Conservation (phyloP, 768 basidiomycete genomes). For the Lactarius evosmus region DNA sequence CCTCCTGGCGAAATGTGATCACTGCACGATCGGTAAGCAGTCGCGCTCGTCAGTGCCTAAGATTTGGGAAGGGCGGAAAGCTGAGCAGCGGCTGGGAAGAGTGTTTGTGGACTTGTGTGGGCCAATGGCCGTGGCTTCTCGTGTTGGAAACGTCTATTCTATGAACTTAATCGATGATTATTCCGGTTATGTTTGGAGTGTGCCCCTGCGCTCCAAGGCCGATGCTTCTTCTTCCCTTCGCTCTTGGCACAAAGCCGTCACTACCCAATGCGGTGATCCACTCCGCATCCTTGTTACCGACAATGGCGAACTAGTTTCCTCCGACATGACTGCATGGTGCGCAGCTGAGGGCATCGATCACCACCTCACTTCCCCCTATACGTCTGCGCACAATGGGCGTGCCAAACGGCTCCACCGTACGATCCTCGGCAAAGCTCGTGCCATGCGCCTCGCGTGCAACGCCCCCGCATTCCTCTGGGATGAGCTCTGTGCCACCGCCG, state of each 20-base stretch:
- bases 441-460: neutral
- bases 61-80: neutral
- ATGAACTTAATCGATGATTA: constrained; percentile 9
- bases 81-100: neutral
- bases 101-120: neutral
- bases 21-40: neutral
- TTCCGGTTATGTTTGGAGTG: neutral
- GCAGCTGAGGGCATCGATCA: neutral
- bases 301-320: neutral
- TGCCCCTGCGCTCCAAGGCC: neutral
- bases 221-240: neutral
- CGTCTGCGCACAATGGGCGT: neutral
- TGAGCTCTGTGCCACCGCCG: neutral
- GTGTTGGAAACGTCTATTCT: neutral
- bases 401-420: neutral
- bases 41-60: neutral
- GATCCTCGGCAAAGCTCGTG: neutral
- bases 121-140: neutral
- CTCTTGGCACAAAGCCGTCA: neutral
- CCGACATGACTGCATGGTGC: neutral
- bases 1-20: neutral
- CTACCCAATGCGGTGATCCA: neutral
- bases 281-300: neutral
- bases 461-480: neutral
- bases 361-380: neutral